Conservation (phyloP, 495 filamentous ascomycete species). For the Podospora australis region DNA sequence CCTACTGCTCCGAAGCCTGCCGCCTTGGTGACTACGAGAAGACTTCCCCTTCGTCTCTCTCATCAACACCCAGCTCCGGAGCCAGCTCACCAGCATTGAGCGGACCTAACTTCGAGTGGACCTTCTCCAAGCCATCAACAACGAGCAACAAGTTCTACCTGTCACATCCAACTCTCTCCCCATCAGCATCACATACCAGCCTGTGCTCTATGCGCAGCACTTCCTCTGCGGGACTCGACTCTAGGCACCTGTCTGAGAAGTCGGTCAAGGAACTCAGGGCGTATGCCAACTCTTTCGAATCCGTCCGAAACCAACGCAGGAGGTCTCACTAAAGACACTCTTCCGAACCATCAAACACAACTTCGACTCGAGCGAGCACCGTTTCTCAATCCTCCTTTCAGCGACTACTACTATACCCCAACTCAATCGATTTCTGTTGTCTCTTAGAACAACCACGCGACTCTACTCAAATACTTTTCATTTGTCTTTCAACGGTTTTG, state of each 20-base stretch:
- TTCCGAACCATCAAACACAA: neutral
- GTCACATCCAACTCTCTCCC: conserved; percentile 60
- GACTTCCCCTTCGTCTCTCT: conserved; percentile 38
- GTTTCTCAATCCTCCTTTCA: conserved; percentile 14
- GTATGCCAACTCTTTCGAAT: conserved; percentile 86
- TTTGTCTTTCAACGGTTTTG: conserved; percentile 32
- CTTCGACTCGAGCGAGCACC: conserved; percentile 16
- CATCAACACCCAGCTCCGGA: conserved; percentile 47
- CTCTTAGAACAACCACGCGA: conserved; percentile 19
- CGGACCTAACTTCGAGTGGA: too few relatives aligned
- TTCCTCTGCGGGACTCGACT: conserved; percentile 47
- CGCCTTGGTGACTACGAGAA: conserved; percentile 81
- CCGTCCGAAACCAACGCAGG: conserved; percentile 52
- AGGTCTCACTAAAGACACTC: conserved; percentile 41
- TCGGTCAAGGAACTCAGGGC: conserved; percentile 72
- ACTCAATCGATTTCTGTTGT: conserved; percentile 23
- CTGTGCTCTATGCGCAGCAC: conserved; percentile 70
- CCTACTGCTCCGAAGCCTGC: conserved; percentile 92
- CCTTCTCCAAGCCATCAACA: conserved; percentile 26
- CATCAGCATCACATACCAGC: conserved; percentile 80
- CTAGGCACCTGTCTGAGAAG: conserved; percentile 60
- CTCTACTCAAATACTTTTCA: conserved; percentile 20
- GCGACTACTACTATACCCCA: conserved; percentile 33
- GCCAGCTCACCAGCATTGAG: conserved; percentile 46
- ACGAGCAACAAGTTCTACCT: conserved; percentile 55